Conservation (phyloP, 2,329 filamentous ascomycete genomes). For the Penicillium sclerotiorum region DNA sequence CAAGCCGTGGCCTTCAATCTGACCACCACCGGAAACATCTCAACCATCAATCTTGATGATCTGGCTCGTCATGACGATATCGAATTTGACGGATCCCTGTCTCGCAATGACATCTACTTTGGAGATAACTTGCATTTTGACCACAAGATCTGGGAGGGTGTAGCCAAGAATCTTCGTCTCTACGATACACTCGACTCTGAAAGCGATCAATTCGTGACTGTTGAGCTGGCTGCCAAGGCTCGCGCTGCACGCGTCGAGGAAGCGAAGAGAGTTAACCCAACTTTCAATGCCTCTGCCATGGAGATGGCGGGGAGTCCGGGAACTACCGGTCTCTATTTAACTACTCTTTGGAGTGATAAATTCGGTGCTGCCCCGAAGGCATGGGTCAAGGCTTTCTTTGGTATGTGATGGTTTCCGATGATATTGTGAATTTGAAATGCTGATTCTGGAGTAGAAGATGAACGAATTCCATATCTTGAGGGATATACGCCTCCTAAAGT, state of each 20-base stretch:
- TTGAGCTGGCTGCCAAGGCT: background rate
- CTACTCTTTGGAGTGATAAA: background rate
- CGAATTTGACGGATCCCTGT: slow-evolving; percentile 1
- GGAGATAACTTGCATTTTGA: slow-evolving; percentile 3
- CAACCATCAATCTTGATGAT: background rate
- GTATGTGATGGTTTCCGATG: background rate
- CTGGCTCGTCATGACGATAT: background rate
- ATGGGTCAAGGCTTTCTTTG: slow-evolving; percentile 1
- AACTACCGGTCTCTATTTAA: background rate
- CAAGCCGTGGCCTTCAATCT: background rate
- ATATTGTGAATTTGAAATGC: background rate
- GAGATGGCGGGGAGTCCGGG: background rate
- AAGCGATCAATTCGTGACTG: background rate
- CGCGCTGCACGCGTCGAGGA: background rate
- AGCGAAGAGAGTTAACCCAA: background rate
- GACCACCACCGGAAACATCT: background rate
- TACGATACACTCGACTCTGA: background rate
- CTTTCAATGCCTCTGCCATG: background rate
- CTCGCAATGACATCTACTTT: slow-evolving; percentile 2
- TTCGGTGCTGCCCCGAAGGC: background rate
- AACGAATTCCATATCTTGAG: slow-evolving; percentile 1
- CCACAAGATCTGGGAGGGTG: background rate
- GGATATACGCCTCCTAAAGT: background rate
- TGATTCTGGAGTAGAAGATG: background rate
- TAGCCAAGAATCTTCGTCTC: background rate